Conservation (phyloP, 202 grass and related monocot species). For the Zizania palustris region DNA sequence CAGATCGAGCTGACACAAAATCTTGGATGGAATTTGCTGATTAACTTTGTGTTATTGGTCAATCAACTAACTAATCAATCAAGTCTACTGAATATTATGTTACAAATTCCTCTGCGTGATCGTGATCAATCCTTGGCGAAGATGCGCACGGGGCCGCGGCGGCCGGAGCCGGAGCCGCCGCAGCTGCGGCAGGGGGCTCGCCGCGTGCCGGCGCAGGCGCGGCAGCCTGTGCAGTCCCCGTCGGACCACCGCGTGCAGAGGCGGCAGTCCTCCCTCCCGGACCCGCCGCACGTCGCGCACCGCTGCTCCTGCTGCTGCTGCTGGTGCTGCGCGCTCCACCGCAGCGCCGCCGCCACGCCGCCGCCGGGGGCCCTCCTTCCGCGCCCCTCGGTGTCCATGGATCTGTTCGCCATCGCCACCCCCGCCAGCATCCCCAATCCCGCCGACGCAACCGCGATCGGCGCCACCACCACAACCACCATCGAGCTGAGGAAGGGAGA, state of each 20-base stretch:
- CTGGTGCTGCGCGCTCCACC: constrained; percentile 44
- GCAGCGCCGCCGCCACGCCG: not conserved
- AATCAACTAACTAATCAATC: not conserved
- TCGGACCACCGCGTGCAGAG: constrained; percentile 76
- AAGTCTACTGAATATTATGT: not conserved
- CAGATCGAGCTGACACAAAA: not conserved
- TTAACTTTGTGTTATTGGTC: not conserved
- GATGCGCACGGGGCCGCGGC: constrained; percentile 53
- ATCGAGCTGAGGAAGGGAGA: too few species aligned
- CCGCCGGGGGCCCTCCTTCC: too few species aligned
- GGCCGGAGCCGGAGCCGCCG: constrained; percentile 71
- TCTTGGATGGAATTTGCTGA: not conserved
- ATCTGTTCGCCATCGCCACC: constrained; percentile 48
- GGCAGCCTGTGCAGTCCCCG: constrained; percentile 57
- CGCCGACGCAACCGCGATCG: constrained; percentile 59
- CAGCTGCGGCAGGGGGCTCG: constrained; percentile 68
- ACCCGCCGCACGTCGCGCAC: constrained; percentile 56
- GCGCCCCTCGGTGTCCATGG: not conserved
- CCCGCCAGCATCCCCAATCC: constrained; percentile 61
- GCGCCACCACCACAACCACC: constrained; percentile 34
- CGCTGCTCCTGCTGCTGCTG: constrained; percentile 44
- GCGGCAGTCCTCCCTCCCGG: constrained; percentile 50
- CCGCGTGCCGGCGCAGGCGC: constrained; percentile 64
- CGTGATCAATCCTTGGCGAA: not conserved
- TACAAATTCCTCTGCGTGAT: not conserved